phyloP scores from a whole-genome alignment of 106 monocot species.

The Alisma plantagoaquatica region DNA sequence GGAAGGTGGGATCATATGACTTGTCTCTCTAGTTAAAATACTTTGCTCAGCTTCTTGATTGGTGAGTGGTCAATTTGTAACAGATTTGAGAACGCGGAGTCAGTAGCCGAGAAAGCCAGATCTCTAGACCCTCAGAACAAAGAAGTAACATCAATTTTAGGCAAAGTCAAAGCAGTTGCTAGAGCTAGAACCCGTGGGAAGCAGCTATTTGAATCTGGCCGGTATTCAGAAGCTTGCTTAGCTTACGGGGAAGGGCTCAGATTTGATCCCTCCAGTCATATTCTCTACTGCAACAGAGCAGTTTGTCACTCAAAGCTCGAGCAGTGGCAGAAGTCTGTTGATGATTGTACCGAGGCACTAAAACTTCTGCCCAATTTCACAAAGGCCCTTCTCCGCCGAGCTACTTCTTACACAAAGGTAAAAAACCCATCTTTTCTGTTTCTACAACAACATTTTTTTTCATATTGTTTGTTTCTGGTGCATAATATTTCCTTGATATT shows the following conservation, averaged over 20 bases:
- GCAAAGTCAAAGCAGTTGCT: constrained; percentile 48
- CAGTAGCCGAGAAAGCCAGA: constrained; percentile 53
- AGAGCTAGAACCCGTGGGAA: constrained; percentile 52
- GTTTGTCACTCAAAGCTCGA: constrained; percentile 73
- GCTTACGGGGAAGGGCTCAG: constrained; percentile 86
- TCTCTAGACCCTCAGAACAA: constrained; percentile 37
- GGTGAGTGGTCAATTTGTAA: constrained; percentile 1
- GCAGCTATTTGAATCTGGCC: constrained; percentile 53
- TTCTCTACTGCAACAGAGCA: constrained; percentile 78
- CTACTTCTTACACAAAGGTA: constrained; percentile 64
- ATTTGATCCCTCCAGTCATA: constrained; percentile 58
- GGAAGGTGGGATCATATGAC: constrained; percentile 37
- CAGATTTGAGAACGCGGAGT: constrained; percentile 75
- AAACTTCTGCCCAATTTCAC: constrained; percentile 57
- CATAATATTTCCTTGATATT: background rate
- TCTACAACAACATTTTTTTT: background rate
- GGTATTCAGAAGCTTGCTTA: constrained; percentile 58
- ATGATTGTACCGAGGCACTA: constrained; percentile 68
- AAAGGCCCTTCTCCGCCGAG: constrained; percentile 73
- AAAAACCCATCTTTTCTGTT: constrained; percentile 2
- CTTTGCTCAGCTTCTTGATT: constrained; percentile 1
- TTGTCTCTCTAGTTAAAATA: background rate
- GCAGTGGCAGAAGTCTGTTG: constrained; percentile 68
- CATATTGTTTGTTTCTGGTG: background rate
- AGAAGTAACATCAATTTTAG: constrained; percentile 32